Evolutionary conservation across 768 basidiomycete genomes (phyloP), one percentile per base, ranked within the genome.

Genomic region (Clavaria fumosa): DNA sequence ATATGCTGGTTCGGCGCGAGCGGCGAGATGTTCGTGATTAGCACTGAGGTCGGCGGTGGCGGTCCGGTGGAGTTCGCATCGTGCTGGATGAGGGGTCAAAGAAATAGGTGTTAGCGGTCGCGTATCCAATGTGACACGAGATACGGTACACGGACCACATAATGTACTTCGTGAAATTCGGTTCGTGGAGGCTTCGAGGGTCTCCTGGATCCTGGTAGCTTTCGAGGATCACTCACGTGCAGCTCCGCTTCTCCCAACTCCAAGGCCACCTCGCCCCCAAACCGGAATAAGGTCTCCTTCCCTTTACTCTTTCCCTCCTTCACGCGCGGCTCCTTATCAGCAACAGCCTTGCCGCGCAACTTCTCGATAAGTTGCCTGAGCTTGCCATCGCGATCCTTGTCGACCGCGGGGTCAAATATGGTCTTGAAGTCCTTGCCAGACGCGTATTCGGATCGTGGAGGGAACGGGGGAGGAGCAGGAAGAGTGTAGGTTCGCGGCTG

Each of bases 21-120:
- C 0, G 77, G 73, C 1, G 78, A 75, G 32, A 93, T 60, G 40
- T 71, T 70, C 18, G 72, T 69, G 31, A 93, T 58, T 7, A 91
- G 67, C 4, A 97, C 72, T 1, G 75, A 67, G 0, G 70, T 69
- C 0, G 85, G 73, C 0, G 85, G 89, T 9, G 80, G 75, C 0
- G 80, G 68, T 0, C 75, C 75, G 1, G 64, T 63, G 1, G 86
- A 83, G 48, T 81, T 62, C 17, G 59, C 58, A 53, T 91, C 88
- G 61, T 79, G 74, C 86, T 93, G 53, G 14, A 42, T 34, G 30
- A 20, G 11, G n/a, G 22, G 19, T 9, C 20, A 32, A 31, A 35
- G 10, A 34, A 37, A 40, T 18, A 43, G 33, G 37, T 9, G 48
- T 31, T 28, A 23, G 39, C 36, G 38, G 20, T 23, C 37, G 19